A percentile compares a stretch with the other conserved stretches of the same genome.
Conservation (phyloP, 495 filamentous ascomycete species). For the Cryomyces antarcticus region DNA sequence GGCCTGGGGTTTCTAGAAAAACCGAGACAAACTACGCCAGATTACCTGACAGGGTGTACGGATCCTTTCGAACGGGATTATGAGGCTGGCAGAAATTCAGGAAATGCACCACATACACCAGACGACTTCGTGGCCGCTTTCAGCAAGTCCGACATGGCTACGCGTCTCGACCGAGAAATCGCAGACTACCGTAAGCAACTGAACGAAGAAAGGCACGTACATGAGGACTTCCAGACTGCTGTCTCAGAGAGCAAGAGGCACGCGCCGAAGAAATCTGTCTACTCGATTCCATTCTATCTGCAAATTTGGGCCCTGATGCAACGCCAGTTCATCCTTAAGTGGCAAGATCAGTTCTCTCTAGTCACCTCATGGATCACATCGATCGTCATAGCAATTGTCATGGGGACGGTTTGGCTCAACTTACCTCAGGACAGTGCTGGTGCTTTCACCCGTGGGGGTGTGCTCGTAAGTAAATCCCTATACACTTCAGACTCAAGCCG, state of each 20-base stretch:
- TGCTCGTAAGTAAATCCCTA: constrained; percentile 19
- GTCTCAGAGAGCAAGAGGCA: constrained; percentile 58
- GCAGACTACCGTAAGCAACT: constrained; percentile 37
- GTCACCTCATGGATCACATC: constrained; percentile 55
- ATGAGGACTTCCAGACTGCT: constrained; percentile 60
- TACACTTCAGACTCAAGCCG: too few relatives aligned
- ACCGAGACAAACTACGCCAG: constrained; percentile 66
- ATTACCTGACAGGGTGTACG: constrained; percentile 71
- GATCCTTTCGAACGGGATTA: constrained; percentile 69
- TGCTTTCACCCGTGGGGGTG: constrained; percentile 58
- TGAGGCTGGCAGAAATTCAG: constrained; percentile 34
- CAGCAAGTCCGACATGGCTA: constrained; percentile 35
- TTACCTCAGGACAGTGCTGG: constrained; percentile 42
- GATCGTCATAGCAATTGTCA: constrained; percentile 53
- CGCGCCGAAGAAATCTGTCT: constrained; percentile 49
- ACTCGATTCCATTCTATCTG: constrained; percentile 57
- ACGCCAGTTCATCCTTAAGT: constrained; percentile 65
- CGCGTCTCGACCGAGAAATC: constrained; percentile 44
- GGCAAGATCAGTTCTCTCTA: constrained; percentile 64
- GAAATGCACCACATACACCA: constrained; percentile 45
- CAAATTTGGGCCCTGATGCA: constrained; percentile 72
- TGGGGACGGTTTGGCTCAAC: constrained; percentile 61
- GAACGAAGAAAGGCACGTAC: constrained; percentile 36
- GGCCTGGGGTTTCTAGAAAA: constrained; percentile 57
- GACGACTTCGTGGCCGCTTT: constrained; percentile 47